Percentiles rank a stretch among this genome's conserved stretches.
These are phyloP conservation scores for Penicillium polonicum DNA, from an alignment of 2,329 filamentous ascomycete genomes.

Conservation along the genomic window DNA sequence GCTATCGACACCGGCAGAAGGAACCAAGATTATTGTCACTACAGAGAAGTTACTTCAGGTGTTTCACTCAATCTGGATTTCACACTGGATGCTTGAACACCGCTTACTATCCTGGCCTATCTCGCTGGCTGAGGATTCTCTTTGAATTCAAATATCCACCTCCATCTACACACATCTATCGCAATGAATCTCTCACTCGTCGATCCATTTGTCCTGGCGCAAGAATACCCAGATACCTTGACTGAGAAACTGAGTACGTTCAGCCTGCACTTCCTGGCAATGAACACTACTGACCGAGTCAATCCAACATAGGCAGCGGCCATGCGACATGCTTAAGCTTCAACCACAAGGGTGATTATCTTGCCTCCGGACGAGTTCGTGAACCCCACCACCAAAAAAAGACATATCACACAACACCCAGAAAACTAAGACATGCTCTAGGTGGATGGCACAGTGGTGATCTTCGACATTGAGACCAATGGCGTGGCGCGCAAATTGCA, in stretches of 20 bases:
- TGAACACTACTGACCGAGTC: slow-evolving; percentile 14
- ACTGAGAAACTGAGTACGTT: slow-evolving; percentile 76
- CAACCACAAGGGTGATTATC: slow-evolving; percentile 89
- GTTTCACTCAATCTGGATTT: neutral
- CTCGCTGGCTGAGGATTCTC: slow-evolving; percentile 22
- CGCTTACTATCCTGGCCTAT: slow-evolving; percentile 24
- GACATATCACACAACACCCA: neutral
- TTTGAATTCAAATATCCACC: neutral
- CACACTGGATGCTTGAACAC: slow-evolving; percentile 28
- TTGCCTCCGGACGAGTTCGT: slow-evolving; percentile 81
- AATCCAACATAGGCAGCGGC: slow-evolving; percentile 52
- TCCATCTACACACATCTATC: slow-evolving; percentile 3
- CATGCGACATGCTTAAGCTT: slow-evolving; percentile 73
- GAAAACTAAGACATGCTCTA: slow-evolving; percentile 30
- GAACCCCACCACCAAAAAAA: neutral
- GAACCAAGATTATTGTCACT: neutral
- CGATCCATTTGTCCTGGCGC: slow-evolving; percentile 68
- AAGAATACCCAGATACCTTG: slow-evolving; percentile 87
- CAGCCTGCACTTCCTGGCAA: neutral
- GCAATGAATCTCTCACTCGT: slow-evolving; percentile 69
- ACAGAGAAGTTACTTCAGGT: neutral
- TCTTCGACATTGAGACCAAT: slow-evolving; percentile 97
- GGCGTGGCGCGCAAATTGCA: slow-evolving; percentile 91
- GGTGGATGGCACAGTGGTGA: slow-evolving; percentile 85
- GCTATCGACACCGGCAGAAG: slow-evolving; percentile 8